phyloP scores from a whole-genome alignment of 2,329 filamentous ascomycete species.

The Onygena corvina region DNA sequence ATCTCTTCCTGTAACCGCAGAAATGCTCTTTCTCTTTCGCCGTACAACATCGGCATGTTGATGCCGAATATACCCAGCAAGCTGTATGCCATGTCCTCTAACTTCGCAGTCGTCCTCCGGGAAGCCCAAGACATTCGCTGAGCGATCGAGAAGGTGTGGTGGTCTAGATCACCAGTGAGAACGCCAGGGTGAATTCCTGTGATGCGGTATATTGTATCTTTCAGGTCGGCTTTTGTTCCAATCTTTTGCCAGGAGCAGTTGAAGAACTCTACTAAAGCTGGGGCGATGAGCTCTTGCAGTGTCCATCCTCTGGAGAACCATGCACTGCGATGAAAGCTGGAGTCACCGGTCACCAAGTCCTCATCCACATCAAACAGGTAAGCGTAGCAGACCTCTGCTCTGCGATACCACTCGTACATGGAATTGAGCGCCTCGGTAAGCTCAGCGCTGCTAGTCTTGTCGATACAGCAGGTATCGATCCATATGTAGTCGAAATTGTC shows the following conservation, averaged over 20 bases:
- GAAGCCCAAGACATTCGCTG: constrained; percentile 22
- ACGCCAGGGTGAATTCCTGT: constrained; percentile 7
- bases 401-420: constrained; percentile 26
- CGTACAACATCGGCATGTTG: constrained; percentile 22
- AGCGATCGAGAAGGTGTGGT: constrained; percentile 11
- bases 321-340: constrained; percentile 3
- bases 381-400: constrained; percentile 27
- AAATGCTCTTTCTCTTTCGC: constrained; percentile 21
- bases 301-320: constrained; percentile 12
- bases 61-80: constrained; percentile 22
- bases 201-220: constrained; percentile 5
- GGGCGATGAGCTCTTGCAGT: constrained; percentile 10
- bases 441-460: constrained; percentile 27
- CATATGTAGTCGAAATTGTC: constrained; percentile 26
- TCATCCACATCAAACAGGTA: constrained; percentile 22
- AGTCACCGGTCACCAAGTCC: neutral
- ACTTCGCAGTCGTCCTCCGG: constrained; percentile 16
- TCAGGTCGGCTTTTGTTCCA: constrained; percentile 7
- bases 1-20: constrained; percentile 24
- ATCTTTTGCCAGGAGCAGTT: constrained; percentile 6
- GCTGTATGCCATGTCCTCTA: constrained; percentile 22
- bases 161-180: neutral
- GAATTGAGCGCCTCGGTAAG: constrained; percentile 26
- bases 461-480: constrained; percentile 33
- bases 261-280: constrained; percentile 8